Evolutionary conservation across 2,329 filamentous ascomycete genomes (phyloP).

Genomic region (Pseudocercospora crystallina): DNA sequence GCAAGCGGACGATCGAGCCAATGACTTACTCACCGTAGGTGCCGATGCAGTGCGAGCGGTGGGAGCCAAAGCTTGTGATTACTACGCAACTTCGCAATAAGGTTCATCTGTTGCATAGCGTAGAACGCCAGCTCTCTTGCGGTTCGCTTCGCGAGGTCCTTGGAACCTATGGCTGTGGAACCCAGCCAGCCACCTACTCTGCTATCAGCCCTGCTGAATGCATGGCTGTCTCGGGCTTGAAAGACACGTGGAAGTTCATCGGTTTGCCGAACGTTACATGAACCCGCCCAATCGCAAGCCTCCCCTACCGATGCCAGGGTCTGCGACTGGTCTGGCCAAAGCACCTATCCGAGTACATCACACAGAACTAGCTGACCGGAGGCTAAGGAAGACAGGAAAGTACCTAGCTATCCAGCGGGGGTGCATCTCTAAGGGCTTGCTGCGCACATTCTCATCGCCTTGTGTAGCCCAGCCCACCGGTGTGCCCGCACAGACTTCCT

Average conservation of each 20-base stretch:
- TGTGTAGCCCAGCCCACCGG: slow-evolving; percentile 18
- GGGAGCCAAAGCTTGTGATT: neutral
- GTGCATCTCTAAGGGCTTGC: slow-evolving; percentile 14
- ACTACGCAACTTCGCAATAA: slow-evolving; percentile 1
- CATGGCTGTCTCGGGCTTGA: neutral
- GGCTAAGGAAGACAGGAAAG: too few species aligned
- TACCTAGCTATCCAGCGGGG: neutral
- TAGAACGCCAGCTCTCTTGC: slow-evolving; percentile 3
- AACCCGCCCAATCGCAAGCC: slow-evolving; percentile 5
- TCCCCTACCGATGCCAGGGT: neutral
- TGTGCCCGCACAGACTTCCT: slow-evolving; percentile 18
- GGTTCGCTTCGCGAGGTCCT: slow-evolving; percentile 12
- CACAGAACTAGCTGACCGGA: too few species aligned
- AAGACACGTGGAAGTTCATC: slow-evolving; percentile 1
- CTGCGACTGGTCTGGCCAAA: slow-evolving; percentile 14
- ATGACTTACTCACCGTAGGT: too few species aligned
- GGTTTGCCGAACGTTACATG: too few species aligned
- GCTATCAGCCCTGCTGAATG: slow-evolving; percentile 8
- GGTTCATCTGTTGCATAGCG: slow-evolving; percentile 7
- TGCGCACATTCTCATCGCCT: slow-evolving; percentile 13
- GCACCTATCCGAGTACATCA: slow-evolving; percentile 7
- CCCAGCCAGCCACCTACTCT: neutral
- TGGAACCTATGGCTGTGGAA: slow-evolving; percentile 1
- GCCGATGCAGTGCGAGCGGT: too few species aligned
- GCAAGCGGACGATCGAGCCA: too few species aligned